Conservation (phyloP, 129 eudicot genomes). For the Centrapalus pauciflorus region DNA sequence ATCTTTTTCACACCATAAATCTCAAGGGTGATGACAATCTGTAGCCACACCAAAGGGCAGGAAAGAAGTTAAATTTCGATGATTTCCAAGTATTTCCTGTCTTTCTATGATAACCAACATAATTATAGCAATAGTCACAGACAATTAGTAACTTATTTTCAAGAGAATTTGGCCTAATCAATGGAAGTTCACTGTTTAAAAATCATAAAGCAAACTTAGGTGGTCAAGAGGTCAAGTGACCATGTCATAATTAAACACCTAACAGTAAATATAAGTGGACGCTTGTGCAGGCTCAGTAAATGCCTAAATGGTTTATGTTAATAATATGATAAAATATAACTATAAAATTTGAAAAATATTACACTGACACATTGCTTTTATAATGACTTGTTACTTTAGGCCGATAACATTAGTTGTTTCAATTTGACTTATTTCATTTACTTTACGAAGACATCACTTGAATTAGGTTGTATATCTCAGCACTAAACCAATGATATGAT, state of each 20-base stretch:
- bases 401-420: background rate
- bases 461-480: background rate
- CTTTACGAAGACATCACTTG: background rate
- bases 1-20: conserved; percentile 94
- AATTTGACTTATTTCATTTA: background rate
- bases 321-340: background rate
- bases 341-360: no score
- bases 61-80: conserved; percentile 11
- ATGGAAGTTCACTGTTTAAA: background rate
- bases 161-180: background rate
- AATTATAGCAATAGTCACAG: background rate
- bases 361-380: background rate
- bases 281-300: background rate
- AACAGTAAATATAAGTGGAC: background rate
- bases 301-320: no score
- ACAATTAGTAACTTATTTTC: background rate
- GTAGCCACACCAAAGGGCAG: conserved; percentile 27
- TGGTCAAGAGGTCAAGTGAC: no score
- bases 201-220: background rate
- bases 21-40: conserved; percentile 96
- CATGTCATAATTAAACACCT: background rate
- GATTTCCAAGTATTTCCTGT: no score
- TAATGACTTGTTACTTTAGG: background rate
- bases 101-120: background rate
- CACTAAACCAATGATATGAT: no score